Evolutionary conservation across 1,284 basidiomycete genomes (phyloP).

Genomic region (Cutaneotrichosporon cyanovorans): DNA sequence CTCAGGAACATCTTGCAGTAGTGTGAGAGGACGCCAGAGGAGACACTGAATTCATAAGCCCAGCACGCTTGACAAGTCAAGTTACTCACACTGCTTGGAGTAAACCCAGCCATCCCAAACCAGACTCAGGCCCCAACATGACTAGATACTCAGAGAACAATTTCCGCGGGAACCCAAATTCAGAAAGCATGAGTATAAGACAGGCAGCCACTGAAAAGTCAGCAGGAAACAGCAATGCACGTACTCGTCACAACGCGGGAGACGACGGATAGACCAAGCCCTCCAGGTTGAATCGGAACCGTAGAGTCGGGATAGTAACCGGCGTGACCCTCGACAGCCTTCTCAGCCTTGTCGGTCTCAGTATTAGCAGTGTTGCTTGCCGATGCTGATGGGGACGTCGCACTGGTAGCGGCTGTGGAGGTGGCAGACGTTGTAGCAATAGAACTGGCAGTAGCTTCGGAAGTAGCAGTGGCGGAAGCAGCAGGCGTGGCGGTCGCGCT

Average conservation of each 20-base stretch:
- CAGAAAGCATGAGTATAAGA: conserved; percentile 64
- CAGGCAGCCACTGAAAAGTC: conserved; percentile 56
- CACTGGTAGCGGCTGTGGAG: not conserved
- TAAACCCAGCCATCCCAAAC: conserved; percentile 70
- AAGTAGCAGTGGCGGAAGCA: not conserved
- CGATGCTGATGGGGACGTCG: no score
- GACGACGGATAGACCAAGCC: conserved; percentile 76
- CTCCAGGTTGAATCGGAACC: conserved; percentile 76
- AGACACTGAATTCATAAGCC: conserved; percentile 48
- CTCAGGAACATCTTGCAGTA: conserved; percentile 69
- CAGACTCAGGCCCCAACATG: conserved; percentile 73
- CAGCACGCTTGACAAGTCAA: no score
- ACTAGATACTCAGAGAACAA: conserved; percentile 76
- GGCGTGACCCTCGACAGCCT: conserved; percentile 22
- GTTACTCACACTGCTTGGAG: conserved; percentile 70
- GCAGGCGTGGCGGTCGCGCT: no score
- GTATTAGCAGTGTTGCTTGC: no score
- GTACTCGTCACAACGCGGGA: conserved; percentile 65
- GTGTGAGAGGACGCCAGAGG: conserved; percentile 71
- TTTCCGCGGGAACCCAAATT: conserved; percentile 62
- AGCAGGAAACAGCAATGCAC: conserved; percentile 3
- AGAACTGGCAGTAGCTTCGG: not conserved
- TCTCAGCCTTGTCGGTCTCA: conserved; percentile 6
- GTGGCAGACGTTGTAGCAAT: not conserved
- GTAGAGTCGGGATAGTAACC: conserved; percentile 66